Conservation (phyloP, 2,329 filamentous ascomycete species). For the Nannizziopsis arthrosporioides region DNA sequence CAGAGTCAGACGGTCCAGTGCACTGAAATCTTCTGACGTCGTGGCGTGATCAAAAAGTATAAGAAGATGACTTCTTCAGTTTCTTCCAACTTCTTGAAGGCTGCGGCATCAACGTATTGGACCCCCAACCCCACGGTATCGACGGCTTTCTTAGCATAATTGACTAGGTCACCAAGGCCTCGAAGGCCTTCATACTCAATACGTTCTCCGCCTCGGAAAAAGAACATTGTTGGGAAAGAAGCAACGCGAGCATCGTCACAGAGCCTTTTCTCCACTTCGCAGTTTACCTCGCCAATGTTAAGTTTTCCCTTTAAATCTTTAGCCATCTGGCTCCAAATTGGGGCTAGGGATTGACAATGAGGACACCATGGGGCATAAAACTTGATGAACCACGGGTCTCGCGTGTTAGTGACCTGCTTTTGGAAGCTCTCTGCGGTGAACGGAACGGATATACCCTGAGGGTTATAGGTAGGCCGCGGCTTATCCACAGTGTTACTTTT, state of each 20-base stretch:
- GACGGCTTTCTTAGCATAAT: constrained; percentile 76
- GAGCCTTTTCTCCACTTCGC: constrained; percentile 70
- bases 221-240: constrained; percentile 79
- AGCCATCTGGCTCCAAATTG: constrained; percentile 78
- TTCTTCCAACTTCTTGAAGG: constrained; percentile 73
- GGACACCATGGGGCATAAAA: constrained; percentile 97
- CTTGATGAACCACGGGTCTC: constrained; percentile 96
- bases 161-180: constrained; percentile 78
- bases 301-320: constrained; percentile 82
- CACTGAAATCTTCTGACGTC: constrained; percentile 79
- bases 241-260: constrained; percentile 78
- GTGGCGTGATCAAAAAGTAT: constrained; percentile 98
- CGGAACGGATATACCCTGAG: constrained; percentile 59
- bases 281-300: constrained; percentile 94
- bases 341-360: constrained; percentile 86
- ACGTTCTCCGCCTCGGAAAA: constrained; percentile 83
- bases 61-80: constrained; percentile 92
- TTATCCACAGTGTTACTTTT: constrained; percentile 15
- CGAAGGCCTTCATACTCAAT: constrained; percentile 88
- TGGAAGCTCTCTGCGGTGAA: constrained; percentile 81
- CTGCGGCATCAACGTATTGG: constrained; percentile 62
- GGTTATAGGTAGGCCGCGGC: constrained; percentile 52
- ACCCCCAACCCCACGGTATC: constrained; percentile 65
- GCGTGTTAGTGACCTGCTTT: constrained; percentile 68
- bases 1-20: constrained; percentile 73